Base-by-base conservation (phyloP, 177 flowering plant species). In the Vitis hybrid region DNA sequence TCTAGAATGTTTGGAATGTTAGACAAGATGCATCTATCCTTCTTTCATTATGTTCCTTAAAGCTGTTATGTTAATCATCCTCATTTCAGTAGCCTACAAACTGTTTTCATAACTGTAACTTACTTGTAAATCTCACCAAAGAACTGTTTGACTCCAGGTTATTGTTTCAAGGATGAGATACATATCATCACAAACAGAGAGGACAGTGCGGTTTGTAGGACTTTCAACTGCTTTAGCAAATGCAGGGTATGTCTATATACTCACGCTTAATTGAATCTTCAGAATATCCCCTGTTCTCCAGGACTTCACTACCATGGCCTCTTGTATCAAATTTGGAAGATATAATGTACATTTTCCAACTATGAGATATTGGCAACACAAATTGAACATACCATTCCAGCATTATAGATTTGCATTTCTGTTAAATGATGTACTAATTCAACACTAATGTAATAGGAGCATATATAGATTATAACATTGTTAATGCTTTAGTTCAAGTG, bases 151-250 rank as follows among this genome's bases (percentile, higher is more conserved):
- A 58, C 78, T 75, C 6, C 82, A 95, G 99, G 99, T 95, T 65
- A 95, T 95, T 76, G 97, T 95, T 61, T 95, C 99, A 10, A 85
- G 99, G 81, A 93, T 95, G 98, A 90, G 99, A 80, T 95, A 95
- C 81, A 93, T 95, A 82, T 95, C 99, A 68, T 91, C 99, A 39
- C 97, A 91, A 72, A 95, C 99, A 64, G 96, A 89, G 68, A 93
- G 98, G 68, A 67, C 86, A 19, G 89, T 95, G 49, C 89, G 99
- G 65, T 95, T 95, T 83, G 87, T 95, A 19, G 99, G 99, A 66
- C 94, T 95, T 66, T 95, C 99, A 65, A 95, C 98, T 52, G 98
- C 99, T 56, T 82, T 95, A 72, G 99, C 99, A 63, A 95, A 95
- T 88, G 99, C 99, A 66, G 74, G 93, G 99, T 93, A 78, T 75